These are phyloP conservation scores for Phytopythium cucurbitacearum DNA, from an alignment of 352 stramenopile genomes.

Conservation along the genomic window DNA sequence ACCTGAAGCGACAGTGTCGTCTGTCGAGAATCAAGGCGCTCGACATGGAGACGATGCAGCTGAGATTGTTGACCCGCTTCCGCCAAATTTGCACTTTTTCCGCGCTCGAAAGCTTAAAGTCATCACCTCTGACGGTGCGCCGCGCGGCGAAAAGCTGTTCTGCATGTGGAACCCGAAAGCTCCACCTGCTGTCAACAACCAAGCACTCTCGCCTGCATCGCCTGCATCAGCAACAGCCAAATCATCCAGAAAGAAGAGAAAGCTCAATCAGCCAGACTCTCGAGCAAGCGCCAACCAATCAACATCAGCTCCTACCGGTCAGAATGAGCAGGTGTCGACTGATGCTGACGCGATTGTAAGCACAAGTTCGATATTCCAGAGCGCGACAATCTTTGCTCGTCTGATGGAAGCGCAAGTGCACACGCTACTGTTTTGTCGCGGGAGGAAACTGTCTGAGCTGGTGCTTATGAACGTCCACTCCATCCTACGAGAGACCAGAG, in stretches of 20 bases:
- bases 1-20: neutral
- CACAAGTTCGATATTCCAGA: constrained; percentile 86
- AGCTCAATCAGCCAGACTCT: constrained; percentile 14
- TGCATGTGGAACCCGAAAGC: constrained; percentile 94
- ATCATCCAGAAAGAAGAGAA: constrained; percentile 10
- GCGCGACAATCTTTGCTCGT: constrained; percentile 87
- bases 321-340: constrained; percentile 6
- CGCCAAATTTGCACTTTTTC: constrained; percentile 60
- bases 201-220: constrained; percentile 1
- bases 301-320: neutral
- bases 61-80: constrained; percentile 4
- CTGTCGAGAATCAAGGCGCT: neutral
- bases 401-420: constrained; percentile 88
- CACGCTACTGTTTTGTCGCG: constrained; percentile 95
- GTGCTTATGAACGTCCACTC: constrained; percentile 85
- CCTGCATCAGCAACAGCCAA: neutral
- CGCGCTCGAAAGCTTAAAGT: constrained; percentile 44
- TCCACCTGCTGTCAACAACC: neutral
- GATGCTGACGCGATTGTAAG: constrained; percentile 6
- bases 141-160: constrained; percentile 90
- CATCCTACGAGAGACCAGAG: constrained; percentile 39
- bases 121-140: constrained; percentile 89
- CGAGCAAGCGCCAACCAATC: neutral
- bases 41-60: neutral
- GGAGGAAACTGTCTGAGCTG: constrained; percentile 92